phyloP scores from a whole-genome alignment of 768 basidiomycete genomes.

The Pisolithus microcarpus region DNA sequence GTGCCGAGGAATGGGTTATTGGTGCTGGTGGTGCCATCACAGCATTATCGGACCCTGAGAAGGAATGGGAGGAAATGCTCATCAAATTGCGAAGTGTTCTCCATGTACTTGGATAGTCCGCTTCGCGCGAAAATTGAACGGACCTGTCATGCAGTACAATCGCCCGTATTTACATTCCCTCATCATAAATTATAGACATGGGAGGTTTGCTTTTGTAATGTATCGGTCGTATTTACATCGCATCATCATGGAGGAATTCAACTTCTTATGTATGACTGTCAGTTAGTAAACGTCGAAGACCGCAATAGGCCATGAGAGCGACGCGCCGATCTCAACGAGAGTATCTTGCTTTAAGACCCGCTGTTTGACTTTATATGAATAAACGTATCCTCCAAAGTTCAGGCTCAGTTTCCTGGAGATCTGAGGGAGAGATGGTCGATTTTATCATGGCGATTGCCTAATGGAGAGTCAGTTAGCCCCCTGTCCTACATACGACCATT shows the following conservation, averaged over 20 bases:
- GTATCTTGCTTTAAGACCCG: too few species aligned
- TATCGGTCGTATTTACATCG: background rate
- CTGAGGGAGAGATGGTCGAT: too few species aligned
- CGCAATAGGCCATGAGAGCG: too few species aligned
- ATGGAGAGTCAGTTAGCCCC: too few species aligned
- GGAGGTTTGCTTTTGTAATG: background rate
- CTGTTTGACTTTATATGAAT: too few species aligned
- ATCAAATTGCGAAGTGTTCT: slow-evolving; percentile 80
- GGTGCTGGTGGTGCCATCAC: slow-evolving; percentile 46
- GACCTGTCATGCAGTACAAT: background rate
- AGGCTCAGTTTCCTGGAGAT: too few species aligned
- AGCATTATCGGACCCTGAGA: slow-evolving; percentile 75
- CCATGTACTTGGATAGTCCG: slow-evolving; percentile 46
- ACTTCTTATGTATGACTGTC: slow-evolving; percentile 19
- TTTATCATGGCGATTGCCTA: too few species aligned
- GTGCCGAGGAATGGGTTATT: too few species aligned
- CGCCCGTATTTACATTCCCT: background rate
- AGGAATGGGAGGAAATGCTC: slow-evolving; percentile 95
- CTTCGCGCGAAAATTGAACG: slow-evolving; percentile 15
- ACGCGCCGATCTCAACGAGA: too few species aligned
- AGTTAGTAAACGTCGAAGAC: too few species aligned
- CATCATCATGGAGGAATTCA: slow-evolving; percentile 26
- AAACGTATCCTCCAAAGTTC: too few species aligned
- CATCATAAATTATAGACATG: slow-evolving; percentile 22
- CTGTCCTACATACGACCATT: too few species aligned